Evolutionary conservation across 1,139 yeast species (phyloP).

Genomic region (Magnusiomyces starmeri): DNA sequence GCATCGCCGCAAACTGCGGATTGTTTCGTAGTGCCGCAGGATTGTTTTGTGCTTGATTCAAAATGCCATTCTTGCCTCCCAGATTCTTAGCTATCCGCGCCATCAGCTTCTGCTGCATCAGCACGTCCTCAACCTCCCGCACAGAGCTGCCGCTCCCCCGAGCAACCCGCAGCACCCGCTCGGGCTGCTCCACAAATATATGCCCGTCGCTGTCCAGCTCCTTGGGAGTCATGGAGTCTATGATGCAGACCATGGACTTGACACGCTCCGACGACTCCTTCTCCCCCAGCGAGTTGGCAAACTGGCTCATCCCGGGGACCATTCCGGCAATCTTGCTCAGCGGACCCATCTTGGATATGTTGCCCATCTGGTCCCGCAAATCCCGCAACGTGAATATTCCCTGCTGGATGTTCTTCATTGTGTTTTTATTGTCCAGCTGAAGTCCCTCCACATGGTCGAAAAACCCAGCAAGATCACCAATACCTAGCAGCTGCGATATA

Average conservation of each 20-base stretch:
- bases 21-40: constrained; percentile 28
- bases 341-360: constrained; percentile 95
- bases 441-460: constrained; percentile 90
- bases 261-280: constrained; percentile 78
- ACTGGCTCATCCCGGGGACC: constrained; percentile 83
- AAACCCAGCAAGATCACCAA: constrained; percentile 90
- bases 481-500: constrained; percentile 82
- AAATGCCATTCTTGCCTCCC: constrained; percentile 45
- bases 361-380: constrained; percentile 91
- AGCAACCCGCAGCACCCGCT: constrained; percentile 83
- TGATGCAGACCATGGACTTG: constrained; percentile 82
- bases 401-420: constrained; percentile 87
- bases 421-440: constrained; percentile 84
- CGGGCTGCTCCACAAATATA: constrained; percentile 72
- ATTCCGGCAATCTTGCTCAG: constrained; percentile 85
- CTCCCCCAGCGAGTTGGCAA: constrained; percentile 76
- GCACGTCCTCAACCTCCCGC: constrained; percentile 86
- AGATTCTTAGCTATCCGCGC: constrained; percentile 80
- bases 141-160: constrained; percentile 94
- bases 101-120: constrained; percentile 92
- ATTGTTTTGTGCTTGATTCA: constrained; percentile 35
- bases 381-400: constrained; percentile 91
- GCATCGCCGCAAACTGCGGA: constrained; percentile 36
- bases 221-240: constrained; percentile 93
- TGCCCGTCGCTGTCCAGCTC: constrained; percentile 90